Evolutionary conservation across 2,329 filamentous ascomycete species (phyloP), one percentile per base, ranked within the genome.

Genomic region (Aspergillus sp.): DNA sequence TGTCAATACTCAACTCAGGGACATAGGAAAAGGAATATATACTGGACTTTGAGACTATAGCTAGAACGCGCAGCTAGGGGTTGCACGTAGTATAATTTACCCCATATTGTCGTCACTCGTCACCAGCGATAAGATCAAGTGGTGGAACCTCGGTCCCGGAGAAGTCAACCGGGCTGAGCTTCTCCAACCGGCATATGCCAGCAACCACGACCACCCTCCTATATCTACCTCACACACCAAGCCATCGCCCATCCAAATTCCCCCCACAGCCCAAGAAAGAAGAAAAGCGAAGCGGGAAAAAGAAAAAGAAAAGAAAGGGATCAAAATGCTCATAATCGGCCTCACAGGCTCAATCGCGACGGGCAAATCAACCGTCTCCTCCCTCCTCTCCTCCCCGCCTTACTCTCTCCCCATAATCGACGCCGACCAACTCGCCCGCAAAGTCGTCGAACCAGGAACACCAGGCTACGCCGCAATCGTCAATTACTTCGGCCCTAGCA

Each of bases 291-390:
- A 30, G 26, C 9, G 9, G 1, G 1, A 3, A 9, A 42, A 45
- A 20, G 9, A 17, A 13, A 26, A 20, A 15, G 18, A 45, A 11
- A n/a, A 52, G 41, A 20, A 22, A 15, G 17, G 17, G 38, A 26
- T 24, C 53, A 63, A 57, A 57, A 98, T 98, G 95, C 85, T 98
- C 48, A 87, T 99, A 69, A 92, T 99, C 67, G 95, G 95, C 56
- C 86, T 99, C 24, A 99, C 95, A 8, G 95, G 95, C 72, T 96
- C 93, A 60, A 98, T 99, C 71, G 95, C 95, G 59, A 99, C 95
- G 5, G 95, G 95, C 74, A 99, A 99, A 84, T 96, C 93, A 45
- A 99, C 93, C 64, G 92, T 97, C 55, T 96, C 95, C 26, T 81
- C 83, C 39, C 83, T 96, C 66, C 89, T 99, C 67, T 86, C 89